phyloP scores from a whole-genome alignment of 305 asterid genomes.

The Rubia peregrina region DNA sequence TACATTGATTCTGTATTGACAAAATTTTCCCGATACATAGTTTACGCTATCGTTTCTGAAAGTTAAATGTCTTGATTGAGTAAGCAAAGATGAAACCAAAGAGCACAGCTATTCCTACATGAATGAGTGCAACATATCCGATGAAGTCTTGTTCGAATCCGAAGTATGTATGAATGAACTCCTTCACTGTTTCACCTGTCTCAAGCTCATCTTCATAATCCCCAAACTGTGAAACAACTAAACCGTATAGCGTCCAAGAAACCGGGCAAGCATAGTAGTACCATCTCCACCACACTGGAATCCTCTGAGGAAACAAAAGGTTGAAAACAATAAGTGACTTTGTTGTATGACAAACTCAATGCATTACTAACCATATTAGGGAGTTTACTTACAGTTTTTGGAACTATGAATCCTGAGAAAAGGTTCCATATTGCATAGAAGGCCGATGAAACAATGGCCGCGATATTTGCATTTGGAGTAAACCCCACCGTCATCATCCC shows the following conservation, averaged over 20 bases:
- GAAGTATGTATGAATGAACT: slow-evolving; percentile 32
- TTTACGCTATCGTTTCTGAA: slow-evolving; percentile 32
- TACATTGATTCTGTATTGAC: neutral
- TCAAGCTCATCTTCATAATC: slow-evolving; percentile 12
- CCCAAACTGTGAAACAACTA: slow-evolving; percentile 28
- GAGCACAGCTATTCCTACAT: slow-evolving; percentile 29
- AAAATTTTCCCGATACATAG: neutral
- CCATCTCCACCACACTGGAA: slow-evolving; percentile 36
- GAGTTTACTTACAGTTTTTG: slow-evolving; percentile 11
- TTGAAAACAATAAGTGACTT: neutral
- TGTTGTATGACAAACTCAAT: neutral
- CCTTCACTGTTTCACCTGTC: slow-evolving; percentile 22
- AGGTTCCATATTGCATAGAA: slow-evolving; percentile 22
- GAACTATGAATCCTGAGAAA: slow-evolving; percentile 21
- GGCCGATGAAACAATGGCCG: slow-evolving; percentile 15
- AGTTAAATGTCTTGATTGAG: slow-evolving; percentile 39
- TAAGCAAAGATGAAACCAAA: slow-evolving; percentile 35
- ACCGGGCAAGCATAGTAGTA: slow-evolving; percentile 23
- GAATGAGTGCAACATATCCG: slow-evolving; percentile 31
- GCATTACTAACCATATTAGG: neutral
- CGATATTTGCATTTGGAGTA: slow-evolving; percentile 18
- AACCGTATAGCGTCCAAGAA: slow-evolving; percentile 27
- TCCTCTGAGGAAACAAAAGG: slow-evolving; percentile 14
- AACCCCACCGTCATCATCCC: slow-evolving; percentile 23
- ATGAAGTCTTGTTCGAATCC: slow-evolving; percentile 40